Conservation (phyloP, 2,329 filamentous ascomycete species). For the Ceratocystis variospora region DNA sequence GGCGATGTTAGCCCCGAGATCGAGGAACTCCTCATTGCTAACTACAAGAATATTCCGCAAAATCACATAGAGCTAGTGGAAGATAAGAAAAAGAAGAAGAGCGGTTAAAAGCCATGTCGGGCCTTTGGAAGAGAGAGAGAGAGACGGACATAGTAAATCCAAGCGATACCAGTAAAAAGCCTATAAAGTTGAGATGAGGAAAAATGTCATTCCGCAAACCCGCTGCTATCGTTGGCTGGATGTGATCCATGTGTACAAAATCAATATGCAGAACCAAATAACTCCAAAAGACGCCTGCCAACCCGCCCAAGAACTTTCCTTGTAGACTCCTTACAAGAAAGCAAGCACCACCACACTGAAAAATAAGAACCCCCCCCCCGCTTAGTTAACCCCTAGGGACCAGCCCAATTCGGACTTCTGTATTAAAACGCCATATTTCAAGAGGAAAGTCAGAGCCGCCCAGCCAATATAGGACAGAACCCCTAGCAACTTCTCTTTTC, state of each 20-base stretch:
- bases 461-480: neutral
- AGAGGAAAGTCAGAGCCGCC: no score
- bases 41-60: constrained; percentile 80
- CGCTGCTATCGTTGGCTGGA: neutral
- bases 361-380: neutral
- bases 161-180: constrained; percentile 1
- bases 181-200: neutral
- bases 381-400: neutral
- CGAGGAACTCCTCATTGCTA: constrained; percentile 76
- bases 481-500: neutral
- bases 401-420: neutral
- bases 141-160: neutral
- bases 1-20: constrained; percentile 94
- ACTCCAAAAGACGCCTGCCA: neutral
- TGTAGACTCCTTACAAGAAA: neutral
- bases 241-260: neutral
- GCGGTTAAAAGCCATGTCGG: constrained; percentile 21
- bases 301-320: neutral
- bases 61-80: constrained; percentile 92
- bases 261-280: neutral
- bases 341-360: neutral
- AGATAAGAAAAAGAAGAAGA: constrained; percentile 76
- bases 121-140: constrained; percentile 4
- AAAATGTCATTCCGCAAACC: neutral
- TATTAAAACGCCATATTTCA: no score